Conservation (phyloP, 768 basidiomycete genomes). For the Hygrophorus pudorinus region DNA sequence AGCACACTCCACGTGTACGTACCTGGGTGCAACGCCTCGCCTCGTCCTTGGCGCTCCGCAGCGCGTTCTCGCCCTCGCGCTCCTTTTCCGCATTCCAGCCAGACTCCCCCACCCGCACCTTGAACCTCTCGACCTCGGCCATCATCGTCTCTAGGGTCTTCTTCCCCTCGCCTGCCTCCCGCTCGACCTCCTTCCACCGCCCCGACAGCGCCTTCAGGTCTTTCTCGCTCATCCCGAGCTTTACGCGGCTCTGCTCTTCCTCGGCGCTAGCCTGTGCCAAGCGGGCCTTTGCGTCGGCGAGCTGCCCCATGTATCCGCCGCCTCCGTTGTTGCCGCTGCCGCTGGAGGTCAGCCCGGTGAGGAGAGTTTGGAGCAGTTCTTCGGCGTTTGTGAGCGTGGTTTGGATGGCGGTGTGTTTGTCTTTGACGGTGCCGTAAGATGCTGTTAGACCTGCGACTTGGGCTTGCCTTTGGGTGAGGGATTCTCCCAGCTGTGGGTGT, state of each 20-base stretch:
- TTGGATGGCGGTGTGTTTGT: constrained; percentile 52
- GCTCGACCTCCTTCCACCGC: constrained; percentile 74
- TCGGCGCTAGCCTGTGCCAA: constrained; percentile 72
- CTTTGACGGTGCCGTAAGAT: constrained; percentile 54
- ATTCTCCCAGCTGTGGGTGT: too few species aligned
- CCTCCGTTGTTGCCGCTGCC: constrained; percentile 56
- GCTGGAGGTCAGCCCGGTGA: constrained; percentile 81
- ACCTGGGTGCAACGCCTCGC: constrained; percentile 60
- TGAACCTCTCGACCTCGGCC: constrained; percentile 46
- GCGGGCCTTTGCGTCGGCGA: constrained; percentile 73
- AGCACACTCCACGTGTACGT: constrained; percentile 9
- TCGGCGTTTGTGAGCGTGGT: constrained; percentile 64
- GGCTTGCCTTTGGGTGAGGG: constrained; percentile 46
- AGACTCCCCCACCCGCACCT: constrained; percentile 41
- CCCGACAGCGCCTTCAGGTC: constrained; percentile 72
- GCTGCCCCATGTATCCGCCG: constrained; percentile 94
- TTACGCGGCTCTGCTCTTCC: constrained; percentile 71
- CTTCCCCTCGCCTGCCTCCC: constrained; percentile 70
- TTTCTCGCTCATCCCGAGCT: constrained; percentile 66
- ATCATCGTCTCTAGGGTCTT: constrained; percentile 55
- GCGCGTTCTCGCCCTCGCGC: constrained; percentile 37
- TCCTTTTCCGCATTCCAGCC: constrained; percentile 79
- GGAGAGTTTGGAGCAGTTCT: constrained; percentile 88
- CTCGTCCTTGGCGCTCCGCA: constrained; percentile 41
- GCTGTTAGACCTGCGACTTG: constrained; percentile 48